Conservation (phyloP, 257 asterid genomes). For the Petunia secreta region DNA sequence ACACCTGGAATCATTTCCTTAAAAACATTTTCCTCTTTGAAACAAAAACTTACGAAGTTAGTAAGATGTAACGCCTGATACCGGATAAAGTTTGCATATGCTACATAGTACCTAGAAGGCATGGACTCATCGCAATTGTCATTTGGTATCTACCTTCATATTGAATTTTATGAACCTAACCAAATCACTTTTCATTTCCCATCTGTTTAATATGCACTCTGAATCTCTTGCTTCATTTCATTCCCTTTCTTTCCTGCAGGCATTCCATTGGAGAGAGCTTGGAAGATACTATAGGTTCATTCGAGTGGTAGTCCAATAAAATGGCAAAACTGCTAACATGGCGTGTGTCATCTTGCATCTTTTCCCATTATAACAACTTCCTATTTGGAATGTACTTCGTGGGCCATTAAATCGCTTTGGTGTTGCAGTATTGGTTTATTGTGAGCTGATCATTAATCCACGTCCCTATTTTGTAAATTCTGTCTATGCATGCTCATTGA, state of each 20-base stretch:
- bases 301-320: conserved; percentile 32
- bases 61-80: not conserved
- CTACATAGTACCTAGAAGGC: not conserved
- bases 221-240: not conserved
- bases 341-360: not conserved
- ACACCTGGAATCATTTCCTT: not conserved
- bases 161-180: not conserved
- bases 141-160: not conserved
- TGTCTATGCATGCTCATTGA: no score
- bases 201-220: conserved; percentile 21
- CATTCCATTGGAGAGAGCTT: conserved; percentile 88
- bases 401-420: no score
- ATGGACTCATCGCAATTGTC: not conserved
- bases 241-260: conserved; percentile 47
- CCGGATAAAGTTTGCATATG: not conserved
- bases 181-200: not conserved
- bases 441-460: no score
- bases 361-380: conserved; percentile 1
- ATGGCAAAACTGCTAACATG: not conserved
- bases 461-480: no score
- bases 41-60: not conserved
- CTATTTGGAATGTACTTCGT: not conserved
- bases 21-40: not conserved
- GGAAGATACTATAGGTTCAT: conserved; percentile 74
- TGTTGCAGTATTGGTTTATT: no score